Base-by-base conservation (phyloP, 345 rosid species). In the Boechera retrofracta region DNA sequence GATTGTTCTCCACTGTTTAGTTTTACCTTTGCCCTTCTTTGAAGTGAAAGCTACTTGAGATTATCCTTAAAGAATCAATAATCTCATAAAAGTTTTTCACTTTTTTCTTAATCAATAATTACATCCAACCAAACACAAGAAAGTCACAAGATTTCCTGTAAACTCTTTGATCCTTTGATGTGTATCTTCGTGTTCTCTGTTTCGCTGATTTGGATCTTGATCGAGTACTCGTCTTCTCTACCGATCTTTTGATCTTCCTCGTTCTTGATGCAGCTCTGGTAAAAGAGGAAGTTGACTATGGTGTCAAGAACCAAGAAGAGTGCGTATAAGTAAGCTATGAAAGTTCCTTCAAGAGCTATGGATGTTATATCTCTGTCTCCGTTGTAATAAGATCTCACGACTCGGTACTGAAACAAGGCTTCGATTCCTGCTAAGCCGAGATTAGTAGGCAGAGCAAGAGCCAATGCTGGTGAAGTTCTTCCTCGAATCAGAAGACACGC, bases 251-350 rank as follows among this genome's bases (percentile, higher is more conserved):
- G 64, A 3, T 54, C 72, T 52, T 76, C 63, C 1, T 78, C 68
- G 69, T 49, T 81, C 53, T 78, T 58, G 60, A 72, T 12, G 15
- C 95, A 89, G 84, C 87, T 89, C 73, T 84, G 83, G 77, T 80
- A 84, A 78, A 95, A 95, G 33, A 82, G 16, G 76, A 69, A 85
- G 67, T 80, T 86, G 47, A 88, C 82, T 33, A 88, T 78, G 0
- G 93, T 86, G 38, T 92, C 98, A 51, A 95, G 87, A 76, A 92
- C 93, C 36, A 89, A 66, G 73, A 82, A 64, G 64, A 83, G 78
- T 3, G 98, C 91, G 71, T 92, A 88, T 72, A 92, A 49, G 59
- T 89, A 91, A 71, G 90, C 88, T 10, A 95, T 86, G n/a, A 92
- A 67, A 47, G 80, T 61, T 59, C 83, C 93, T 80, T 91, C 97